Evolutionary conservation across 257 asterid genomes (phyloP).

Genomic region (Salvia splendens): DNA sequence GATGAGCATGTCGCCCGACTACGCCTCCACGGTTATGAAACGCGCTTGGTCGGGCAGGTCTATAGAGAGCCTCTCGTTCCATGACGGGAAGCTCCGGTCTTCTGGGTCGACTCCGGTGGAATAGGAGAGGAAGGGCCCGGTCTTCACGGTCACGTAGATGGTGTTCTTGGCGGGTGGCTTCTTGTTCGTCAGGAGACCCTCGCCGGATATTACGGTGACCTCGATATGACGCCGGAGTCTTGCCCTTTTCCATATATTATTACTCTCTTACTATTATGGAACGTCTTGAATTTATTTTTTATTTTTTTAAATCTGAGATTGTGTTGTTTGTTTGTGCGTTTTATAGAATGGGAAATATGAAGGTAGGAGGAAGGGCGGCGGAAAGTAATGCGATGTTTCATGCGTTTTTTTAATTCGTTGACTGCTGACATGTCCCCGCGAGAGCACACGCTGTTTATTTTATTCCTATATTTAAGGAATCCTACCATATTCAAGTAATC

Average conservation of each 20-base stretch:
- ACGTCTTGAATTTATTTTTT: no score
- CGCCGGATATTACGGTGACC: slow-evolving; percentile 71
- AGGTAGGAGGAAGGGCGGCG: slow-evolving; percentile 26
- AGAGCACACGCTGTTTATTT: no score
- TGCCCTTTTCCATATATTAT: no score
- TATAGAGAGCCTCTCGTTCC: slow-evolving; percentile 67
- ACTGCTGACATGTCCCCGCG: neutral
- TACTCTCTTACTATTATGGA: no score
- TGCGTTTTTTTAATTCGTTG: neutral
- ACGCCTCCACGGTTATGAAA: slow-evolving; percentile 51
- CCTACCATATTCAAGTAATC: no score
- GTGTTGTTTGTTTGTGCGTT: no score
- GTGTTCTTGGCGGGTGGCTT: slow-evolving; percentile 44
- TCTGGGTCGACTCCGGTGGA: slow-evolving; percentile 48
- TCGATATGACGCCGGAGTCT: slow-evolving; percentile 39
- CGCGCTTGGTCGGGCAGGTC: slow-evolving; percentile 58
- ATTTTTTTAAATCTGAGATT: no score
- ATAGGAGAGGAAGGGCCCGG: slow-evolving; percentile 31
- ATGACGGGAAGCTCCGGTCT: slow-evolving; percentile 59
- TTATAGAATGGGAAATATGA: neutral
- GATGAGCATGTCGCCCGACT: slow-evolving; percentile 41
- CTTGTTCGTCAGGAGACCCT: slow-evolving; percentile 41
- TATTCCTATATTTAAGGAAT: no score
- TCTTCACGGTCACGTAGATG: slow-evolving; percentile 47
- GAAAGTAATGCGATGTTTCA: slow-evolving; percentile 33